phyloP scores from a whole-genome alignment of 2,329 filamentous ascomycete genomes.

The Pseudogymnoascus sp. region DNA sequence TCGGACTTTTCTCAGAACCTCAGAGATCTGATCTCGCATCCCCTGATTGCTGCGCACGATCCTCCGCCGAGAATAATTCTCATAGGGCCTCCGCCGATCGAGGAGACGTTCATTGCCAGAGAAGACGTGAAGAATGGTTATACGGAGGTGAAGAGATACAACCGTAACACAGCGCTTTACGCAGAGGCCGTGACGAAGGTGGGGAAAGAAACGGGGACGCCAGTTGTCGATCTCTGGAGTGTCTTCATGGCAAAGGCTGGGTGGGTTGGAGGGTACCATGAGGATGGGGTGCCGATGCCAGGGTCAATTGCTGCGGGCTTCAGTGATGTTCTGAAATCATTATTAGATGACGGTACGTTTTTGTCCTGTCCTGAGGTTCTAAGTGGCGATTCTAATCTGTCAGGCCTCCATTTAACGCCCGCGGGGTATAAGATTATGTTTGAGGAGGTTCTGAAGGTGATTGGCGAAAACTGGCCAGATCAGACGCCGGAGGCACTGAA shows the following conservation, averaged over 20 bases:
- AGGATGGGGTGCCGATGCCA: slow-evolving; percentile 10
- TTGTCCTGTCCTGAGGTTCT: background rate
- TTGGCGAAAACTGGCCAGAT: slow-evolving; percentile 20
- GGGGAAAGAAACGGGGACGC: slow-evolving; percentile 33
- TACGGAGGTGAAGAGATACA: background rate
- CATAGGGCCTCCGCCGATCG: slow-evolving; percentile 74
- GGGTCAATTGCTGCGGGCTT: slow-evolving; percentile 15
- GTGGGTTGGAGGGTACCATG: slow-evolving; percentile 14
- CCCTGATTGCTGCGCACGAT: slow-evolving; percentile 57
- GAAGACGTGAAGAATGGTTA: slow-evolving; percentile 36
- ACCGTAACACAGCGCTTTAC: slow-evolving; percentile 46
- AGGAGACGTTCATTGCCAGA: slow-evolving; percentile 54
- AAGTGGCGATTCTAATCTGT: background rate
- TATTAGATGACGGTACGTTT: slow-evolving; percentile 18
- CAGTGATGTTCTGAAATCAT: slow-evolving; percentile 14
- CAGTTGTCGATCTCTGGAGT: slow-evolving; percentile 70
- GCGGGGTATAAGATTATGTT: slow-evolving; percentile 25
- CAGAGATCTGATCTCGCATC: slow-evolving; percentile 60
- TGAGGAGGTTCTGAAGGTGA: slow-evolving; percentile 17
- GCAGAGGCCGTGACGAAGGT: slow-evolving; percentile 52
- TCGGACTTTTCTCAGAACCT: slow-evolving; percentile 66
- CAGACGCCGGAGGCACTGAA: slow-evolving; percentile 12
- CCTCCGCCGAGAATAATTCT: slow-evolving; percentile 56
- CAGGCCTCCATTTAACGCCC: slow-evolving; percentile 25
- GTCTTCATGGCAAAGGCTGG: slow-evolving; percentile 61